Base-by-base conservation (phyloP, 164 flowering plant species). In the Magnolia sinica region DNA sequence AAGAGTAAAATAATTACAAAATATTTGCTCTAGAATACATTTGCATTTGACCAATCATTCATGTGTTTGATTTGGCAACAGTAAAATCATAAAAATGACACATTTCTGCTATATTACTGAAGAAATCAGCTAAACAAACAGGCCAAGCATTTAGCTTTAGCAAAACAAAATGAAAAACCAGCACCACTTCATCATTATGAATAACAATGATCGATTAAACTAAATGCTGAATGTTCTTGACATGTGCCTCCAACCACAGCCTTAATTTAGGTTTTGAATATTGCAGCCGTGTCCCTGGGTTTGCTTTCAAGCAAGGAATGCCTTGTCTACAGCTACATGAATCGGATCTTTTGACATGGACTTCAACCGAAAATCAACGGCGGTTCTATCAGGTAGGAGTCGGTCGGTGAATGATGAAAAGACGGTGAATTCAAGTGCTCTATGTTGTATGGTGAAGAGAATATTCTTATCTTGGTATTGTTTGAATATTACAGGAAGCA, bases 361-460 rank as follows among this genome's bases (percentile, higher is more conserved):
- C 91, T 8, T 82, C 87, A 0, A 74, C 18, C 5, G 84, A 79
- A 14, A 64, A 63, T 14, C 98, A 92, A 73, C 71, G 82, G 20
- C 90, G 82, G 50, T 94, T 94, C 77, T 94, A 92, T 82, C 89
- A 83, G 87, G 98, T 92, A 83, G 76, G 49, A 8, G 2, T 65
- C 23, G 24, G 68, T 22, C 13, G 0, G 31, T 20, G 31, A 20
- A 14, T n/a, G 8, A 3, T n/a, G 65, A 22, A 37, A 37, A 63
- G 65, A 63, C 16, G 23, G 23, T 63, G 24, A 65, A 20, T 24
- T 65, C 37, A 20, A 22, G 11, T 65, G 14, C 11, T 9, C 24
- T 65, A 20, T 20, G 11, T 20, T 20, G 2, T 20, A 23, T 65
- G 3, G 3, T 23, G 70, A 68, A 37, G 70, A 20, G 19, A 24